Evolutionary conservation across 176 grass and related monocot species (phyloP).

Genomic region (Zizania latifolia): DNA sequence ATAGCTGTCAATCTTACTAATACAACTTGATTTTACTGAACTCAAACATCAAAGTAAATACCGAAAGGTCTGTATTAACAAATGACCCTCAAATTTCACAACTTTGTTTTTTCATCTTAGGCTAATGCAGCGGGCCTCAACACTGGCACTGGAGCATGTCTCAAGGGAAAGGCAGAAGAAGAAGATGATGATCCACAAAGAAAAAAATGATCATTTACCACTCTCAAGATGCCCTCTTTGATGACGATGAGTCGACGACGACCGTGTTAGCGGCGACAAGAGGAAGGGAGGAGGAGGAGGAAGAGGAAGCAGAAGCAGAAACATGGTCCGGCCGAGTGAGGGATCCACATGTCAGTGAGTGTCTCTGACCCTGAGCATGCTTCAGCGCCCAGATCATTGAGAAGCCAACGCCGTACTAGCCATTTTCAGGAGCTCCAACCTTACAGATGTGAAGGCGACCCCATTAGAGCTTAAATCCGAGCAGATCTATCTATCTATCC

Average conservation of each 20-base stretch:
- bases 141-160: slow-evolving; percentile 9
- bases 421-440: not conserved
- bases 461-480: slow-evolving; percentile 2
- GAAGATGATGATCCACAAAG: not conserved
- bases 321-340: not conserved
- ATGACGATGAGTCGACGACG: not conserved
- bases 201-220: no score
- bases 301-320: not conserved
- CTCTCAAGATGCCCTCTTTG: no score
- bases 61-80: no score
- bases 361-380: not conserved
- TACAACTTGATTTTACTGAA: no score
- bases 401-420: slow-evolving; percentile 26
- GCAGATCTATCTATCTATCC: slow-evolving; percentile 9
- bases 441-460: not conserved
- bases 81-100: no score
- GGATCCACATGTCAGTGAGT: not conserved
- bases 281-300: not conserved
- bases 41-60: no score
- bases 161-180: not conserved
- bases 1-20: no score
- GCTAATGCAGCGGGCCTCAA: slow-evolving; percentile 11
- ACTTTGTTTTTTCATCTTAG: no score
- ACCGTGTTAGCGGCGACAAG: not conserved
- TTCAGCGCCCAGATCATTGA: slow-evolving; percentile 19